Conservation (phyloP, 768 basidiomycete genomes). For the Suillus lakei region DNA sequence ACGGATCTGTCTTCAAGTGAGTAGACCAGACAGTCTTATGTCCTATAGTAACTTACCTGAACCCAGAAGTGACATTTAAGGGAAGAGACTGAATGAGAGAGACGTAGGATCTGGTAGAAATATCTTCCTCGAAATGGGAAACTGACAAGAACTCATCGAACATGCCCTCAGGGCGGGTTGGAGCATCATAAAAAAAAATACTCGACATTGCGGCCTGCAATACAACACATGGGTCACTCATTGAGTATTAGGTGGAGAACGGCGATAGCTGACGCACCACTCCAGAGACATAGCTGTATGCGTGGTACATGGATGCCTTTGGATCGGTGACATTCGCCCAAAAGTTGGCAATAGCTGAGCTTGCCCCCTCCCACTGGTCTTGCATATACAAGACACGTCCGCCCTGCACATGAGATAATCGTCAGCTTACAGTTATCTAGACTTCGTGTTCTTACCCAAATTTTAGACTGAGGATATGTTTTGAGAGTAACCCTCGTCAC, state of each 20-base stretch:
- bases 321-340: neutral
- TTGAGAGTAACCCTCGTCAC: conserved; percentile 62
- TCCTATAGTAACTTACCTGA: neutral
- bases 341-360: conserved; percentile 4
- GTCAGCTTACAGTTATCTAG: conserved; percentile 48
- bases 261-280: conserved; percentile 21
- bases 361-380: conserved; percentile 8
- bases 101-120: neutral
- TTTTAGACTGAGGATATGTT: conserved; percentile 53
- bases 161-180: conserved; percentile 26
- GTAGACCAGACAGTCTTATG: neutral
- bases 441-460: conserved; percentile 58
- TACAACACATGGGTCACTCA: conserved; percentile 25
- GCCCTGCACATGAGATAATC: conserved; percentile 41
- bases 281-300: conserved; percentile 43
- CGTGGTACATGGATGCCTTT: conserved; percentile 36
- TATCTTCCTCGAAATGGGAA: neutral
- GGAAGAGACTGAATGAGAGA: neutral
- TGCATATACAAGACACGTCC: conserved; percentile 43
- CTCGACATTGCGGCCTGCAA: conserved; percentile 21
- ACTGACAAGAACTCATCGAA: conserved; percentile 43
- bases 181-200: conserved; percentile 64
- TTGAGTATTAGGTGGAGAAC: conserved; percentile 6
- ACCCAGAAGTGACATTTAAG: neutral
- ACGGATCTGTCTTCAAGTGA: neutral